A percentile compares a stretch with the other conserved stretches of the same genome.
Evolutionary conservation across 495 filamentous ascomycete species (phyloP).

Genomic region (Pseudomonodictys pantanalensis): DNA sequence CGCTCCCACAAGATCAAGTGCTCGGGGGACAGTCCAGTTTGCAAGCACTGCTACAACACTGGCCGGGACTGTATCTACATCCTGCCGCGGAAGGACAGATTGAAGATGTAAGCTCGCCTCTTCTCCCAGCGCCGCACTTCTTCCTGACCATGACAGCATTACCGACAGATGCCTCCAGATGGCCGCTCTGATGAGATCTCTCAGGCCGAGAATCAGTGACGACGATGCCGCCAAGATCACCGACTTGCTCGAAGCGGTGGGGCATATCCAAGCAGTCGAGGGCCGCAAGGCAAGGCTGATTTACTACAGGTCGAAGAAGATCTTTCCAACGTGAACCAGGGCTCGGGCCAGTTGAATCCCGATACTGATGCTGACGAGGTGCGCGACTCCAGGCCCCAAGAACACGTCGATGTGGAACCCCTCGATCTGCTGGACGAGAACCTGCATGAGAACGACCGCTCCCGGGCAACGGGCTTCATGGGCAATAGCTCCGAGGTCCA

Average conservation of each 20-base stretch:
- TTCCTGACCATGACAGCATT: constrained; percentile 9
- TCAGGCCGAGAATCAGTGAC: neutral
- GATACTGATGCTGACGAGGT: constrained; percentile 5
- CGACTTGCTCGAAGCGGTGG: constrained; percentile 14
- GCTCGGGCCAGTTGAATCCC: neutral
- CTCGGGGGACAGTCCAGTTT: constrained; percentile 17
- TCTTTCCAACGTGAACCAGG: neutral
- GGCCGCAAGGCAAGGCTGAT: neutral
- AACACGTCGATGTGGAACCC: neutral
- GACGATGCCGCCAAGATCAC: constrained; percentile 9
- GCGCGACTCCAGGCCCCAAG: neutral
- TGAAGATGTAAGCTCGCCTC: constrained; percentile 13
- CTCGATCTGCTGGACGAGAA: constrained; percentile 40
- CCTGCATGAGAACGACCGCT: constrained; percentile 50
- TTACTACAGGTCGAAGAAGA: constrained; percentile 12
- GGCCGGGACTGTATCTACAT: constrained; percentile 21
- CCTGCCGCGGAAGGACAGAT: constrained; percentile 13
- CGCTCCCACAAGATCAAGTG: constrained; percentile 25
- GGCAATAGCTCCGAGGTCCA: constrained; percentile 59
- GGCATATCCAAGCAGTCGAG: neutral
- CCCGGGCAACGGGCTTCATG: constrained; percentile 52
- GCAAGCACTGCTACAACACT: constrained; percentile 15
- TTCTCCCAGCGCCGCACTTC: neutral
- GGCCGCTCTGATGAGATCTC: neutral
- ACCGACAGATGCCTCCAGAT: constrained; percentile 18